Evolutionary conservation across 768 basidiomycete genomes (phyloP).

Genomic region (Hypsizygus marmoreus): DNA sequence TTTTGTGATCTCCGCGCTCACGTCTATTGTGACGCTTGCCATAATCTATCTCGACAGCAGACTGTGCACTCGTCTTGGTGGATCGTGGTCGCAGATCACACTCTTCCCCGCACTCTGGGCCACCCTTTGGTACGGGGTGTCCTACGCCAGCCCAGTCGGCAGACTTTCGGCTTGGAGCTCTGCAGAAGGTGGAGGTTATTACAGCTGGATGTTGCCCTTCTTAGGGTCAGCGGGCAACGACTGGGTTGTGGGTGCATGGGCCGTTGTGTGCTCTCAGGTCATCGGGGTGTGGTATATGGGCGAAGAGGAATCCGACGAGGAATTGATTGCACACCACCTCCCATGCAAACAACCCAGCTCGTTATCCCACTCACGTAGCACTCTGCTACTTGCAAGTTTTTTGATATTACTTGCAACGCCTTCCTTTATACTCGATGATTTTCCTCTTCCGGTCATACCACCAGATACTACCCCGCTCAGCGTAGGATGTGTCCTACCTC

Average conservation of each 20-base stretch:
- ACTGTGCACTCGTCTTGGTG: slow-evolving; percentile 29
- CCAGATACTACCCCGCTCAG: slow-evolving; percentile 53
- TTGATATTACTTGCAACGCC: slow-evolving; percentile 56
- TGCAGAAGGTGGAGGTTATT: slow-evolving; percentile 50
- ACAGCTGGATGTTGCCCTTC: slow-evolving; percentile 63
- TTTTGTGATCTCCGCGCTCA: slow-evolving; percentile 38
- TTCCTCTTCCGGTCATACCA: slow-evolving; percentile 42
- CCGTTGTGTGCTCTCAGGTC: slow-evolving; percentile 59
- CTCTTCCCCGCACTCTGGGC: slow-evolving; percentile 76
- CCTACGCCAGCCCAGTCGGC: slow-evolving; percentile 66
- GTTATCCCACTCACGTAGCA: slow-evolving; percentile 20
- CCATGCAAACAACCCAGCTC: slow-evolving; percentile 16
- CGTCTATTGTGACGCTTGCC: slow-evolving; percentile 45
- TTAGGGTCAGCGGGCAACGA: slow-evolving; percentile 65
- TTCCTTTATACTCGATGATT: slow-evolving; percentile 44
- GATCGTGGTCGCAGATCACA: slow-evolving; percentile 46
- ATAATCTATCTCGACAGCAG: slow-evolving; percentile 41
- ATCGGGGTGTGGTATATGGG: slow-evolving; percentile 62
- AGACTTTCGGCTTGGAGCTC: slow-evolving; percentile 75
- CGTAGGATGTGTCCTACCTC: slow-evolving; percentile 71
- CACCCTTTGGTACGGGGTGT: slow-evolving; percentile 54
- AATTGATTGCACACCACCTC: slow-evolving; percentile 12
- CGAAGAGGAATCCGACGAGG: slow-evolving; percentile 24
- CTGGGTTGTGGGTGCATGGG: slow-evolving; percentile 79
- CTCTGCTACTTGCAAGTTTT: slow-evolving; percentile 37